phyloP scores from a whole-genome alignment of 1,139 yeast species.

The Suhomyces anneliseae region DNA sequence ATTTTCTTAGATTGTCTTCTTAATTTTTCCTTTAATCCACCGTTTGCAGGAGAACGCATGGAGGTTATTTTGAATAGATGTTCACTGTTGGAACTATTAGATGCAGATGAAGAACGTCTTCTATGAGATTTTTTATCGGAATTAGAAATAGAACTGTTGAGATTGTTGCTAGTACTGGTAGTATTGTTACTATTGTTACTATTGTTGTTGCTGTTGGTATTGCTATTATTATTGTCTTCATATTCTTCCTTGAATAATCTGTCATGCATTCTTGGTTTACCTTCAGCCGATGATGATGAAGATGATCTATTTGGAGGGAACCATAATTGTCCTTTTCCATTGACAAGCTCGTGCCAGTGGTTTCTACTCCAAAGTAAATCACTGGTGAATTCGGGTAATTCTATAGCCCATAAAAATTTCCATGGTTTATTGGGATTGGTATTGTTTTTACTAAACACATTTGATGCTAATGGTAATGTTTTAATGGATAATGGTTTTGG shows the following conservation, averaged over 20 bases:
- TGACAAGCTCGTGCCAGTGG: slow-evolving; percentile 63
- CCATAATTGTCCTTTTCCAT: slow-evolving; percentile 59
- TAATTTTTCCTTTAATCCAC: slow-evolving; percentile 10
- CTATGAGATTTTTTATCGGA: slow-evolving; percentile 3
- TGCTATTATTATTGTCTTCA: not conserved
- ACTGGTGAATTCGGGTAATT: slow-evolving; percentile 57
- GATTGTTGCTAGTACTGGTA: too few relatives aligned
- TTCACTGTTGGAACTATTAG: slow-evolving; percentile 11
- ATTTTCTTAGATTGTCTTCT: slow-evolving; percentile 11
- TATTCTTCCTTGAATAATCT: slow-evolving; percentile 23
- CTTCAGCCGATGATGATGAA: slow-evolving; percentile 6
- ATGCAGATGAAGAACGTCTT: slow-evolving; percentile 8
- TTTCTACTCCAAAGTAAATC: slow-evolving; percentile 66
- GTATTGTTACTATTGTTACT: too few relatives aligned
- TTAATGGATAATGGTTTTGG: slow-evolving; percentile 35
- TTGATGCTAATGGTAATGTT: slow-evolving; percentile 52
- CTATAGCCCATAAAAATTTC: slow-evolving; percentile 64
- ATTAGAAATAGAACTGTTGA: too few relatives aligned
- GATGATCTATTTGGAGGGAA: slow-evolving; percentile 34
- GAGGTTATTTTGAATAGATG: slow-evolving; percentile 10
- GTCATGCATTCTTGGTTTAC: slow-evolving; percentile 28
- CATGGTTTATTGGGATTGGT: slow-evolving; percentile 31
- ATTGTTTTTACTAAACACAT: slow-evolving; percentile 49
- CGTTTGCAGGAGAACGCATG: slow-evolving; percentile 7
- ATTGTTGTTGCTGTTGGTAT: too few relatives aligned